phyloP scores from a whole-genome alignment of 108 stramenopile species.

The Mediolabrus comicus region DNA sequence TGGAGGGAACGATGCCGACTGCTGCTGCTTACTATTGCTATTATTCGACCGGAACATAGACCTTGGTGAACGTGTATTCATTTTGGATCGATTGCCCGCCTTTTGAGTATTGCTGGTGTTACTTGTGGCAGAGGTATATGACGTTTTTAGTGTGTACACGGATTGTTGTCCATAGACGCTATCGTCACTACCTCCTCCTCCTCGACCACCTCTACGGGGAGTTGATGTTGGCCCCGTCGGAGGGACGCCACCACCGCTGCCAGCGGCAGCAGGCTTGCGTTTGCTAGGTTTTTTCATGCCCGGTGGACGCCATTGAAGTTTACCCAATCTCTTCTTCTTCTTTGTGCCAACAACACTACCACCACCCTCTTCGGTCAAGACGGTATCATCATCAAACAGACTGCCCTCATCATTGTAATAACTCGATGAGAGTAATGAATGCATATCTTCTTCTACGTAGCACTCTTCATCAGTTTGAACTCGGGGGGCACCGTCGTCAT shows the following conservation, averaged over 20 bases:
- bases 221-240: background rate
- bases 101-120: background rate
- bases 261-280: background rate
- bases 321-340: background rate
- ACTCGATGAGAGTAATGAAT: background rate
- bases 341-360: background rate
- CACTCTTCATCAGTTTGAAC: background rate
- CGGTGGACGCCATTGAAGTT: constrained; percentile 14
- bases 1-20: background rate
- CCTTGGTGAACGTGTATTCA: background rate
- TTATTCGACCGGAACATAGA: background rate
- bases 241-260: no score
- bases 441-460: constrained; percentile 12
- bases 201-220: background rate
- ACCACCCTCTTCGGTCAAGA: background rate
- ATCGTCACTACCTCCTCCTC: background rate
- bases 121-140: background rate
- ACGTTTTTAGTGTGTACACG: background rate
- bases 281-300: constrained; percentile 2
- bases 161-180: constrained; percentile 1
- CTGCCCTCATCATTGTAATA: constrained; percentile 6
- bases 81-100: background rate
- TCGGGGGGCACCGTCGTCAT: background rate
- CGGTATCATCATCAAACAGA: background rate
- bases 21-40: background rate